These are phyloP conservation scores for Taxawa tesnikishii DNA, from an alignment of 2,329 filamentous ascomycete genomes.

Conservation along the genomic window DNA sequence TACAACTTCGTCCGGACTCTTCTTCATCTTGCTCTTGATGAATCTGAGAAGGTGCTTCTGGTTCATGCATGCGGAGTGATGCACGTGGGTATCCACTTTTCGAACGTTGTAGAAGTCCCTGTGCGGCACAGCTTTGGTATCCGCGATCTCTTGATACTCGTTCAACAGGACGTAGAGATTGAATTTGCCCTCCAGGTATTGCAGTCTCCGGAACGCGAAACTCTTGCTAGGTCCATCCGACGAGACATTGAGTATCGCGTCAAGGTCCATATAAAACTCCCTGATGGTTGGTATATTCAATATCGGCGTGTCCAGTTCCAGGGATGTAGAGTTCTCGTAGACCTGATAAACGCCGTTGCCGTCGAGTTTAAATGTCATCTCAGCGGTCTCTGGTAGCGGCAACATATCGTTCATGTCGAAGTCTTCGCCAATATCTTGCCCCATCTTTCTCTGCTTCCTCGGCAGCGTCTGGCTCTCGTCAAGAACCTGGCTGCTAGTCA, in stretches of 20 bases:
- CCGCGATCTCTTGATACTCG: constrained; percentile 94
- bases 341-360: constrained; percentile 84
- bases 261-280: constrained; percentile 92
- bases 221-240: constrained; percentile 95
- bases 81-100: constrained; percentile 97
- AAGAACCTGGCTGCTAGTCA: constrained; percentile 14
- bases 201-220: constrained; percentile 86
- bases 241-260: constrained; percentile 74
- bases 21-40: constrained; percentile 99
- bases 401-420: constrained; percentile 71
- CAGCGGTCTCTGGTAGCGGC: constrained; percentile 58
- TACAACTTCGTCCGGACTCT: constrained; percentile 86
- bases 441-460: constrained; percentile 62
- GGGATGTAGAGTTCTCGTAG: constrained; percentile 56
- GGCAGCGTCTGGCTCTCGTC: constrained; percentile 20
- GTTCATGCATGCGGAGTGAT: constrained; percentile 99
- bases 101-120: constrained; percentile 98
- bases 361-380: constrained; percentile 69
- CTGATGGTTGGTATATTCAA: constrained; percentile 81
- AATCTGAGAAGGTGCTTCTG: constrained; percentile 96
- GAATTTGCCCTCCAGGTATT: constrained; percentile 95
- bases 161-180: constrained; percentile 88
- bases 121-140: constrained; percentile 95
- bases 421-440: constrained; percentile 82
- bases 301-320: constrained; percentile 54